phyloP scores from a whole-genome alignment of 305 asterid genomes.

The Fraxinus nigra region DNA sequence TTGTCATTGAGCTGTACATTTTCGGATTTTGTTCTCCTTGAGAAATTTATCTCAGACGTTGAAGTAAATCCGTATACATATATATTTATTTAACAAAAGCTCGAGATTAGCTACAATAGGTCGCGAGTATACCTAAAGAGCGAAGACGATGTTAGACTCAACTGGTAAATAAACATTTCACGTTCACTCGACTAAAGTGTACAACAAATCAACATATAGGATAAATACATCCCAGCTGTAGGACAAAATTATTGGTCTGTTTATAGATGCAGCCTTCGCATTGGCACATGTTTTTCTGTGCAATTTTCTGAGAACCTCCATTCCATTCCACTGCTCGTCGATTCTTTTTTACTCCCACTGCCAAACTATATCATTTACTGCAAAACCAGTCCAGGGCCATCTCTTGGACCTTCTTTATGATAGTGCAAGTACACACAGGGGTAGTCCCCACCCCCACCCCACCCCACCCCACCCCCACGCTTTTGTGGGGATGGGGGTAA shows the following conservation, averaged over 20 bases:
- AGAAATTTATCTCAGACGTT: background rate
- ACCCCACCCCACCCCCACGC: background rate
- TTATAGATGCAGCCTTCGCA: background rate
- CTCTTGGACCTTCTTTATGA: background rate
- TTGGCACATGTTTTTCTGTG: background rate
- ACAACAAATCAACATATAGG: background rate
- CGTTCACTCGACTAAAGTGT: background rate
- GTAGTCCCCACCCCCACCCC: background rate
- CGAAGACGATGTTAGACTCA: background rate
- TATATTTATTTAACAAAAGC: background rate
- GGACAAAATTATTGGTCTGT: background rate
- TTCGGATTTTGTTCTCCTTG: background rate
- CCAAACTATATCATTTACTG: background rate
- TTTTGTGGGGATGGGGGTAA: background rate
- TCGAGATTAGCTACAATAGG: background rate
- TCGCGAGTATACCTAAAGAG: background rate
- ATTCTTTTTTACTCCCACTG: background rate
- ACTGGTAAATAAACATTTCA: background rate
- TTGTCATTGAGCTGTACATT: background rate
- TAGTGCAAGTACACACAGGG: background rate
- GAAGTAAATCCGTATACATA: background rate
- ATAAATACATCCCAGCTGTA: background rate
- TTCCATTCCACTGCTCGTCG: background rate
- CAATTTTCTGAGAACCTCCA: background rate
- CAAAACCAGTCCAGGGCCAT: background rate